phyloP scores from a whole-genome alignment of 768 basidiomycete species.

The Rhizopogon vesiculosus region DNA sequence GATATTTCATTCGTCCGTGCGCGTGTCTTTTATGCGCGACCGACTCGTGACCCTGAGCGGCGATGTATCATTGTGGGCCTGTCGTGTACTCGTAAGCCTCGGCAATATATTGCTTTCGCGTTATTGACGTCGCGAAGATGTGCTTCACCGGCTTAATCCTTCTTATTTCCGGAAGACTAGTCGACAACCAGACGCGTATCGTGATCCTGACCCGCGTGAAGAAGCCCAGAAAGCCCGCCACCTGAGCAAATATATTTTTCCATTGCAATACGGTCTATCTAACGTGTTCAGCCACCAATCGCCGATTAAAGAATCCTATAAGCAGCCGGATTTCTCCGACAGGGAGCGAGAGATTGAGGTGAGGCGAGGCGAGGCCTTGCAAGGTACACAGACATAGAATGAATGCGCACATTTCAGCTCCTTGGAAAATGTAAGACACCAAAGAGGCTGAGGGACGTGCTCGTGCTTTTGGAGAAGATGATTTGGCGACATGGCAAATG shows the following conservation, averaged over 20 bases:
- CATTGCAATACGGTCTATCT: slow-evolving; percentile 66
- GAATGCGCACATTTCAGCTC: slow-evolving; percentile 13
- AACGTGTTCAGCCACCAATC: slow-evolving; percentile 45
- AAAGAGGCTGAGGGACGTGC: slow-evolving; percentile 53
- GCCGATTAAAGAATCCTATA: slow-evolving; percentile 22
- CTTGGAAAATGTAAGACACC: slow-evolving; percentile 65
- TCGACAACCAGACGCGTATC: slow-evolving; percentile 22
- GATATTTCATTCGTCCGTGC: slow-evolving; percentile 50
- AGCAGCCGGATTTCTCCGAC: slow-evolving; percentile 50
- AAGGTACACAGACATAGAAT: background rate
- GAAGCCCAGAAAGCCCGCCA: slow-evolving; percentile 52
- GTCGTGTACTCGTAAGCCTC: slow-evolving; percentile 55
- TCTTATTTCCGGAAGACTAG: slow-evolving; percentile 33
- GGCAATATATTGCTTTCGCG: background rate
- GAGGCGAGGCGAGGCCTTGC: background rate
- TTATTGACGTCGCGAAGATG: slow-evolving; percentile 39
- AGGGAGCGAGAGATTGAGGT: slow-evolving; percentile 73
- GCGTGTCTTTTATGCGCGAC: slow-evolving; percentile 66
- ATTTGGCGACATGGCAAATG: slow-evolving; percentile 67
- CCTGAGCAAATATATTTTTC: slow-evolving; percentile 81
- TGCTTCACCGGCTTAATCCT: slow-evolving; percentile 54
- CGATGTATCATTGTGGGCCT: slow-evolving; percentile 57
- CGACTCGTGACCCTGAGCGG: slow-evolving; percentile 46
- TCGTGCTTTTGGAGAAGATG: slow-evolving; percentile 55
- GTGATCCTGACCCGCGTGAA: slow-evolving; percentile 41